Base-by-base conservation (phyloP, 1,139 yeast genomes). In the Kurtzmaniella natalensis region DNA sequence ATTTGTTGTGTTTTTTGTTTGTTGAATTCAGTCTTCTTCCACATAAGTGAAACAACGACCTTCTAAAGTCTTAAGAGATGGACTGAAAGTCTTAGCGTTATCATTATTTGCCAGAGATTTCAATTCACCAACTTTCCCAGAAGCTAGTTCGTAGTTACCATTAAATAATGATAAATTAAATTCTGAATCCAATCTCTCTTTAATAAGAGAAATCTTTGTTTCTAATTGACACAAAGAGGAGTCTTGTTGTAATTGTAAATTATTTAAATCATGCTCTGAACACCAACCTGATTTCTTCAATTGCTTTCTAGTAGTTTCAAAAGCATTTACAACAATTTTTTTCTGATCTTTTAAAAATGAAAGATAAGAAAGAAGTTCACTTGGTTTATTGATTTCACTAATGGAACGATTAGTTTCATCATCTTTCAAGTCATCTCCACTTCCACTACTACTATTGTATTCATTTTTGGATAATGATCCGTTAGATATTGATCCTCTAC, bases 241-340 rank as follows among this genome's bases (percentile, higher is more conserved):
- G 40, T 61, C 65, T 39, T 58, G 58, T 40, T 65, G 71, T 25
- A 62, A 44, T 42, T 57, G 62, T 34, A 66, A 52, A 48, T 65
- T 67, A 39, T 64, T 58, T 47, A 69, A 57, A 45, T 69, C 74
- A 40, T 65, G 65, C 23, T 48, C 48, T 2, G 72, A 65, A 43
- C 72, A 67, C 75, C 75, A 69, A 2, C 75, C 75, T 34, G 66
- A 59, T 27, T 55, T 57, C 18, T 46, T 38, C 37, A 69, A 55
- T 35, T 64, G 53, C 31, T 53, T 49, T 35, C 51, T 61, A n/a
- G 73, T 61, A 17, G 53, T 45, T 29, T 55, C 61, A 42, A 57
- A 69, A 3, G 69, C 68, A 14, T 61, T 63, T 28, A 50, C 51
- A 17, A 62, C 50, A n/a, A 57, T 48, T 30, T 46, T 47, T 40